Conservation (phyloP, 2,329 filamentous ascomycete genomes). For the Verticillium klebahnii region DNA sequence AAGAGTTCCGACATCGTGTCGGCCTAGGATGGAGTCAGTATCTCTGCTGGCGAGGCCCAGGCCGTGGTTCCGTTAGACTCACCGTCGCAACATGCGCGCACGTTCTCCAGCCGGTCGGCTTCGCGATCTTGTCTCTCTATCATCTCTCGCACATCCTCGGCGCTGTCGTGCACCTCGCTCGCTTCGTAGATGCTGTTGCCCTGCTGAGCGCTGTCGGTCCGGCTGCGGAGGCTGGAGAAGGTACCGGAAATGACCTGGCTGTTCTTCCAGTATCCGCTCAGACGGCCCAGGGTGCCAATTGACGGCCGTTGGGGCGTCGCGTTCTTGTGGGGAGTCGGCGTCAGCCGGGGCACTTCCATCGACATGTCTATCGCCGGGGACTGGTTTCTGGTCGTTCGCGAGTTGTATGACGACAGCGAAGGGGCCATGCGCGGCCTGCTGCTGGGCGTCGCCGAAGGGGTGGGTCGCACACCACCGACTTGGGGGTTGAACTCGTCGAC, state of each 20-base stretch:
- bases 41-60: too few species aligned
- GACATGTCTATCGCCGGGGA: slow-evolving; percentile 50
- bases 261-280: slow-evolving; percentile 57
- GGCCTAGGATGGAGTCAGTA: slow-evolving; percentile 44
- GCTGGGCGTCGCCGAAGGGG: slow-evolving; percentile 29
- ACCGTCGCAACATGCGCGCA: slow-evolving; percentile 97
- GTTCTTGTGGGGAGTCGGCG: slow-evolving; percentile 41
- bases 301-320: slow-evolving; percentile 25
- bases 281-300: slow-evolving; percentile 47
- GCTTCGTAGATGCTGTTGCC: slow-evolving; percentile 51
- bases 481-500: slow-evolving; percentile 79
- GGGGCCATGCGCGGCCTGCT: slow-evolving; percentile 50
- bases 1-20: slow-evolving; percentile 67
- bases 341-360: slow-evolving; percentile 52
- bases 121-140: slow-evolving; percentile 76
- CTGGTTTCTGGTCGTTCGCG: slow-evolving; percentile 62
- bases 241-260: slow-evolving; percentile 41
- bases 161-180: slow-evolving; percentile 66
- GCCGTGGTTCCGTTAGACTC: slow-evolving; percentile 32
- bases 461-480: slow-evolving; percentile 27
- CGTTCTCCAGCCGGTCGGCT: slow-evolving; percentile 82
- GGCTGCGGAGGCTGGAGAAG: slow-evolving; percentile 49
- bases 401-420: slow-evolving; percentile 79
- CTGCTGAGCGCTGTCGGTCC: slow-evolving; percentile 39
- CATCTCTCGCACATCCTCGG: slow-evolving; percentile 75